Conservation (phyloP, 139 green algal species). For the Tetratostichococcus sp. region DNA sequence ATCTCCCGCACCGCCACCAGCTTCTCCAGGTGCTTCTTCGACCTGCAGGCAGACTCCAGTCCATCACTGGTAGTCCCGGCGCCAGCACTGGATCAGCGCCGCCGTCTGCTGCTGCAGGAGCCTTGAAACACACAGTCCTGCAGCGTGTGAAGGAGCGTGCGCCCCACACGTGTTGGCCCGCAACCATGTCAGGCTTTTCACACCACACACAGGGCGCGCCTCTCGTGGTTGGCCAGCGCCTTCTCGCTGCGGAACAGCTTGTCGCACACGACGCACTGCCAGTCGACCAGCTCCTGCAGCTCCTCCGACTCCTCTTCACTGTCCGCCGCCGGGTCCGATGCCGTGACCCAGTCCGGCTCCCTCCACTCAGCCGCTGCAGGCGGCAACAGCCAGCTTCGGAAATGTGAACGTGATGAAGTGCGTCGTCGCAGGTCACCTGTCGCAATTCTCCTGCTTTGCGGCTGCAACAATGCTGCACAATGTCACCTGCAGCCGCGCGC, state of each 20-base stretch:
- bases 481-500: constrained; percentile 24
- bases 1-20: constrained; percentile 35
- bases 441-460: no score
- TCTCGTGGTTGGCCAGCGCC: constrained; percentile 82
- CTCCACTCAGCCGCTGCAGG: constrained; percentile 25
- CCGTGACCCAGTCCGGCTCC: constrained; percentile 40
- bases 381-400: no score
- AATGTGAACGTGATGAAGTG: no score
- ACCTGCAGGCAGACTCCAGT: constrained; percentile 24
- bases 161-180: not conserved
- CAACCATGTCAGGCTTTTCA: not conserved
- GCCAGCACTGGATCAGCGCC: no score
- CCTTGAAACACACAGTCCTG: not conserved
- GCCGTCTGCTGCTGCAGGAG: not conserved
- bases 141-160: not conserved
- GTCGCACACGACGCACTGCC: constrained; percentile 81
- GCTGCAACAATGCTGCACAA: no score
- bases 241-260: constrained; percentile 86
- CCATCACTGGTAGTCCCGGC: not conserved
- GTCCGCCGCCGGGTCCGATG: constrained; percentile 10
- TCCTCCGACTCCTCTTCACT: constrained; percentile 20
- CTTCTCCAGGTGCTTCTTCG: constrained; percentile 71
- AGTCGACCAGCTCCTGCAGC: constrained; percentile 38
- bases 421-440: no score
- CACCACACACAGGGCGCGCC: no score